Conservation (phyloP, 495 filamentous ascomycete species). For the Xylaria bambusicola region DNA sequence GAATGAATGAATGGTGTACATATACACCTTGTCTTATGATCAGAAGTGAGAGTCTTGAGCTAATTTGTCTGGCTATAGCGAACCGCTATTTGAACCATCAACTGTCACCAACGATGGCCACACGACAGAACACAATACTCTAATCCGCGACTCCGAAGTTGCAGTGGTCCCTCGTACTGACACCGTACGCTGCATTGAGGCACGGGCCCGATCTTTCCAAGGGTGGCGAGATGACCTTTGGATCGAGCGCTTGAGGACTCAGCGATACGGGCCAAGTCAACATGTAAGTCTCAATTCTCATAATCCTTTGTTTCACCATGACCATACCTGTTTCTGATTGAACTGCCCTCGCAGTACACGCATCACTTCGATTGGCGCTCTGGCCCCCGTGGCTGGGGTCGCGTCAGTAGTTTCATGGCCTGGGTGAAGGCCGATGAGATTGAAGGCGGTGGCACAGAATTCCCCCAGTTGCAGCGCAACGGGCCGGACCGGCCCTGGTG, state of each 20-base stretch:
- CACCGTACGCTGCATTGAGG: slow-evolving; percentile 46
- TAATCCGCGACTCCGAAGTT: slow-evolving; percentile 49
- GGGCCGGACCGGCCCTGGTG: slow-evolving; percentile 42
- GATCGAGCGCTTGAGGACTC: slow-evolving; percentile 46
- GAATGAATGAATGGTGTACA: no score
- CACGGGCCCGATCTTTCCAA: slow-evolving; percentile 43
- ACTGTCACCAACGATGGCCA: slow-evolving; percentile 45
- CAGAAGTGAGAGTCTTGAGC: no score
- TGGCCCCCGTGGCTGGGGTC: slow-evolving; percentile 43
- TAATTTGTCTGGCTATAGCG: slow-evolving; percentile 27
- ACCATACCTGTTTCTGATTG: no score
- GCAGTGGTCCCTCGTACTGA: slow-evolving; percentile 47
- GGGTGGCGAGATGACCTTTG: slow-evolving; percentile 49
- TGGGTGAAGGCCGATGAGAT: slow-evolving; percentile 42
- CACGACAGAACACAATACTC: slow-evolving; percentile 32
- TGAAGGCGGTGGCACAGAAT: slow-evolving; percentile 48
- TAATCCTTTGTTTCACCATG: no score
- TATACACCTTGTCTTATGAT: no score
- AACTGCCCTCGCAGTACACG: slow-evolving; percentile 25
- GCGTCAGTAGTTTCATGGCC: slow-evolving; percentile 51
- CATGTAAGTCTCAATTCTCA: slow-evolving; percentile 25
- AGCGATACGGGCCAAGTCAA: slow-evolving; percentile 42
- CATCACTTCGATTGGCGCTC: slow-evolving; percentile 53
- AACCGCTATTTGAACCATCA: slow-evolving; percentile 44
- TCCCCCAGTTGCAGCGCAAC: slow-evolving; percentile 36